phyloP scores from a whole-genome alignment of 345 rosid genomes.

The Eutrema heterophyllum region DNA sequence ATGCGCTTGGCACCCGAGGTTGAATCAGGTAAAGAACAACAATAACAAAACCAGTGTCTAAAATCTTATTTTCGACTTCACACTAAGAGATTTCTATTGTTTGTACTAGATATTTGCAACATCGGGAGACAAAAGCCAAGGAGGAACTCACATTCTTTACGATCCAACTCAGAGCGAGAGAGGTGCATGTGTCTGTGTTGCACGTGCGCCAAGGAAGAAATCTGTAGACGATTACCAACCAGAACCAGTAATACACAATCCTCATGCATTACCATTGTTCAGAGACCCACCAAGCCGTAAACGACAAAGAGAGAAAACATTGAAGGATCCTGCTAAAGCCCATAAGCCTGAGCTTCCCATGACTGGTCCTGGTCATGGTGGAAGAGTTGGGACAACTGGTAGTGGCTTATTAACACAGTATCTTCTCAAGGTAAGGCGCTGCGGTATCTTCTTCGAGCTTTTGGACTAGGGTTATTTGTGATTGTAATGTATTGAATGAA shows the following conservation, averaged over 20 bases:
- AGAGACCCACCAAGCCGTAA: conserved; percentile 99
- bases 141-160: conserved; percentile 79
- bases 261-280: conserved; percentile 90
- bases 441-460: no score
- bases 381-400: no score
- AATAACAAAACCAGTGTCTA: not conserved
- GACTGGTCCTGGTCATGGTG: no score
- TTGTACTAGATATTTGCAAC: conserved; percentile 69
- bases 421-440: no score
- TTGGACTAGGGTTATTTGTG: no score
- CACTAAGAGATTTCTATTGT: not conserved
- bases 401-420: no score
- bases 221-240: conserved; percentile 90
- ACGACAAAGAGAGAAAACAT: conserved; percentile 80
- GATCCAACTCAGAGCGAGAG: conserved; percentile 85
- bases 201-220: conserved; percentile 93
- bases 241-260: conserved; percentile 87
- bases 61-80: not conserved
- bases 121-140: conserved; percentile 83
- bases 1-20: conserved; percentile 89
- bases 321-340: conserved; percentile 88
- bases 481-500: no score
- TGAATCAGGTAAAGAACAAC: conserved; percentile 70
- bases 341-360: conserved; percentile 96
- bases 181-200: conserved; percentile 95